Evolutionary conservation across 208 protist genomes (phyloP), one percentile per base, ranked within the genome.

Genomic region (Leishmania arabica): DNA sequence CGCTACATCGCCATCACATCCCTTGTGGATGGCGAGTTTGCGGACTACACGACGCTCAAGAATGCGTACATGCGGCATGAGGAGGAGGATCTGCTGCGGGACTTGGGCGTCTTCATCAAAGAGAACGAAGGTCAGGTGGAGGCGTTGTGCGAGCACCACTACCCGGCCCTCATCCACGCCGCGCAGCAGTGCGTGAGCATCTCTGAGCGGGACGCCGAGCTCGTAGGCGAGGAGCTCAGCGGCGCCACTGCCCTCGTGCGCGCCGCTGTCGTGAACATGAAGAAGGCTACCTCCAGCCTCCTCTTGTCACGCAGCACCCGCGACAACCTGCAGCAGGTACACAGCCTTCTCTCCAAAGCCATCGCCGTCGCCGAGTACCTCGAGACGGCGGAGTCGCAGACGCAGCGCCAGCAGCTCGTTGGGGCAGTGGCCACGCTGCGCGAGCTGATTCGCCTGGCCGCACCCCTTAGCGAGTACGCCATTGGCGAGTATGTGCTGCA

Each of bases 81-180:
- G 58, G 95, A 98, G 80, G 93, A 95, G 37, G 83, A 84, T 17
- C 83, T 97, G 54, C 85, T 96, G 78, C 74, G 85, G 13, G 95
- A 98, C 81, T 78, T 97, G 31, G 87, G 84, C 24, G 77, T 87
- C 21, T 96, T 97, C 85, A 95, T 97, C 74, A 89, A 90, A 45
- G 93, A 95, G 65, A 95, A 98, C 79, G 92, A 98, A 77, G 89
- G 87, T 11, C 92, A 95, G 80, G 93, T 98, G 73, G 93, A 96
- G 86, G 86, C 87, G 71, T 79, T 98, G 40, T 98, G 95, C 77
- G 86, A 93, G 86, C 88, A 94, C 53, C 91, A 98, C 89, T 97
- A 98, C 86, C 91, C 93, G 24, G 91, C 90, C 40, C 95, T 98
- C 77, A 89, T 97, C 70, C 90, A 97, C 84, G 93, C 92, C 27